Evolutionary conservation across 2,329 filamentous ascomycete genomes (phyloP).

Genomic region (Piedraia hortae): DNA sequence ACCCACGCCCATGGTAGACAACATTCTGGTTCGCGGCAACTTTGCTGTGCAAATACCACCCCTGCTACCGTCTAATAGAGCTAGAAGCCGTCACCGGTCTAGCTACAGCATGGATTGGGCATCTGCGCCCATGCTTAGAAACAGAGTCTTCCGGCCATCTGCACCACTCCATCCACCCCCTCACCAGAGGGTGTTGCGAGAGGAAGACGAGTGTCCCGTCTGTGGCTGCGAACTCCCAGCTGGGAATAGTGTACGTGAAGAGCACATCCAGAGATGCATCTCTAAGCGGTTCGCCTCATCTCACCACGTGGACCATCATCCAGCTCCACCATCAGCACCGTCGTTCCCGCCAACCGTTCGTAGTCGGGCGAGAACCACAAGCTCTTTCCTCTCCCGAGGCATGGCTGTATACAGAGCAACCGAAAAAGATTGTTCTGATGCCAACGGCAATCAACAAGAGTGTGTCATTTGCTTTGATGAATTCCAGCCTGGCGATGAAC

Average conservation of each 20-base stretch:
- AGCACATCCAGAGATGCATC: constrained; percentile 16
- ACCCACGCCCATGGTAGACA: too few relatives aligned
- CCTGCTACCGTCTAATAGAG: too few relatives aligned
- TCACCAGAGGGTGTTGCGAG: constrained; percentile 17
- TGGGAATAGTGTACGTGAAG: constrained; percentile 16
- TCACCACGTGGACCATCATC: constrained; percentile 2
- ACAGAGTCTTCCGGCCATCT: too few relatives aligned
- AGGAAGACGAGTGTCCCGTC: constrained; percentile 57
- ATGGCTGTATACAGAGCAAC: constrained; percentile 29
- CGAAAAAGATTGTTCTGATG: constrained; percentile 33
- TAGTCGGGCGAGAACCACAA: constrained; percentile 6
- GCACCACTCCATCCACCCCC: constrained; percentile 2
- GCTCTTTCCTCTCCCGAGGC: constrained; percentile 12
- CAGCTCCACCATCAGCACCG: constrained; percentile 2
- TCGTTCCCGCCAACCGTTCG: constrained; percentile 3
- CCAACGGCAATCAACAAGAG: constrained; percentile 23
- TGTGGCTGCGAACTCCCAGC: constrained; percentile 46
- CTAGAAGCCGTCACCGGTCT: too few relatives aligned
- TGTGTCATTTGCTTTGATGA: constrained; percentile 39
- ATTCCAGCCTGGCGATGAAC: constrained; percentile 29
- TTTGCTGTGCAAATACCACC: too few relatives aligned
- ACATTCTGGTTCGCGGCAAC: too few relatives aligned
- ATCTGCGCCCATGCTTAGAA: too few relatives aligned
- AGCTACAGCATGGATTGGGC: too few relatives aligned
- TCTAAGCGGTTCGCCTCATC: constrained; percentile 5